Evolutionary conservation across 116 monocot species (phyloP).

Genomic region (Phalaenopsis hybrid): DNA sequence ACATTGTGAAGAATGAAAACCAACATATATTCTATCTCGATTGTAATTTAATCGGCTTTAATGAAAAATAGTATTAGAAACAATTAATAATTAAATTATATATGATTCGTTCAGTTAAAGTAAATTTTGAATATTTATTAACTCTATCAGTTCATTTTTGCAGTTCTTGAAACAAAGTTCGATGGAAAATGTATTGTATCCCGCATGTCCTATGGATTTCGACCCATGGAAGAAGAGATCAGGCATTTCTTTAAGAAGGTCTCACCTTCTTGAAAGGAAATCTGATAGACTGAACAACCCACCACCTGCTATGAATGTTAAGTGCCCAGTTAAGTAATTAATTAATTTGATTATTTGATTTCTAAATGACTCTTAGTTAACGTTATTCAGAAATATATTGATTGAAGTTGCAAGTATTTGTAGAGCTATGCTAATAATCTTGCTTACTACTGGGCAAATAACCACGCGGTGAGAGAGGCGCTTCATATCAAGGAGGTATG

Average conservation of each 20-base stretch:
- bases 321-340: constrained; percentile 6
- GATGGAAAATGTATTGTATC: constrained; percentile 5
- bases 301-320: neutral
- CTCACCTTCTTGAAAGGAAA: constrained; percentile 1
- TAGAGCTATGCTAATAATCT: constrained; percentile 12
- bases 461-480: neutral
- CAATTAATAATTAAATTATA: neutral
- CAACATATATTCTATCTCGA: neutral
- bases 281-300: neutral
- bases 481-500: constrained; percentile 14
- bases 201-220: constrained; percentile 2
- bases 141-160: neutral
- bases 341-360: constrained; percentile 1
- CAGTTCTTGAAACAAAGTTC: constrained; percentile 5
- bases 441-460: constrained; percentile 10
- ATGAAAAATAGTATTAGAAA: neutral
- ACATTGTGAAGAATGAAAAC: neutral
- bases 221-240: constrained; percentile 5
- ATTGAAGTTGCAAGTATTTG: neutral
- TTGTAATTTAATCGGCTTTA: neutral
- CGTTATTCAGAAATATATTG: neutral
- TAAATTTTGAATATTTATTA: constrained; percentile 1
- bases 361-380: neutral
- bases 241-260: neutral
- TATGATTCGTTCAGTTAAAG: neutral